Evolutionary conservation across 768 basidiomycete genomes (phyloP), one percentile per base, ranked within the genome.

Genomic region (Glaciozyma martinii): DNA sequence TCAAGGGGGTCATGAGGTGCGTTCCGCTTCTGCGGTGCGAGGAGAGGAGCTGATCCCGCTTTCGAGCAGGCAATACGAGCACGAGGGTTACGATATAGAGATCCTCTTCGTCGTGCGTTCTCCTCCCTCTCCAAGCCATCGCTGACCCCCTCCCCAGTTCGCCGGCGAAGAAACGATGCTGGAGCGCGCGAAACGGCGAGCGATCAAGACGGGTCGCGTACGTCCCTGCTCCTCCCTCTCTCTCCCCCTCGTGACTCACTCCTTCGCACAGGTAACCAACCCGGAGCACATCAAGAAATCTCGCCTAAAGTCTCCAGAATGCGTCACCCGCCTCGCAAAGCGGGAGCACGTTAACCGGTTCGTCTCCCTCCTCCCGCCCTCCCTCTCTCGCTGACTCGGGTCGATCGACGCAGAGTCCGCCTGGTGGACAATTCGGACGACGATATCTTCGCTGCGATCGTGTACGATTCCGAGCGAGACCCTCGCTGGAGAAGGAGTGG

Each of bases 401-500:
- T n/a, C n/a, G n/a, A n/a, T n/a, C 37, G 2, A 40, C 37, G 37
- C 37, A 40, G 37, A 40, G 72, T 75, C 21, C 68, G 73, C 21
- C 52, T 75, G 2, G 63, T 74, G 49, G 72, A 75, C 67, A 75
- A 75, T 57, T 70, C 73, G 25, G 60, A 62, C 56, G 71, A 75
- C 59, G 56, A 67, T 8, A 50, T 61, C 23, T 30, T 47, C 3
- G 67, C 72, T 0, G 25, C 46, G 21, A 50, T 70, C 30, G 62
- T 75, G n/a, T 75, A 75, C 67, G 74, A 75, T 65, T 73, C 72
- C 6, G 32, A 58, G 23, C 67, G 66, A 50, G 71, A 73, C 57
- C 66, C 73, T 10, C n/a, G n/a, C 23, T 73, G 72, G 71, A 3
- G 21, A 53, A 23, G 7, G 19, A 7, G 33, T 7, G 33, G 59